Percentiles rank a stretch among this genome's conserved stretches.
phyloP scores from a whole-genome alignment of 2,329 filamentous ascomycete genomes.

The Hypoxylon rubiginosum region DNA sequence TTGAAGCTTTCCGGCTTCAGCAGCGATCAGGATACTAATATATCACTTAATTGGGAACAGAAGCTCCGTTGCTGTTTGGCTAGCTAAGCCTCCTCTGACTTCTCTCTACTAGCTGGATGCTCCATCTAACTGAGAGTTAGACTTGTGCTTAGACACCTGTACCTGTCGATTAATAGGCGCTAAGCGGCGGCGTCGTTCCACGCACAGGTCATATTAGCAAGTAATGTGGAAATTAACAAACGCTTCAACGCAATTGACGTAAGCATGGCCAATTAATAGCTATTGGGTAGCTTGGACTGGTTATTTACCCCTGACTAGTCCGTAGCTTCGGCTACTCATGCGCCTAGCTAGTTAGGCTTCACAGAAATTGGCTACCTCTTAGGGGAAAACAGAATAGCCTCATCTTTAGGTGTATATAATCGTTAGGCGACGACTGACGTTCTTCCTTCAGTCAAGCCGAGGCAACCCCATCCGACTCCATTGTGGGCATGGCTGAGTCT shows the following conservation, averaged over 20 bases:
- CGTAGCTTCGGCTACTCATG: constrained; percentile 16
- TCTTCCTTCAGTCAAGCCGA: constrained; percentile 7
- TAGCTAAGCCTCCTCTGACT: constrained; percentile 11
- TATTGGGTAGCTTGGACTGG: constrained; percentile 3
- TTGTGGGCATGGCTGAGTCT: no score
- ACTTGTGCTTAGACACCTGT: constrained; percentile 15
- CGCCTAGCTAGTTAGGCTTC: constrained; percentile 11
- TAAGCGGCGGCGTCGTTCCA: constrained; percentile 18
- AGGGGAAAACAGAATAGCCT: neutral
- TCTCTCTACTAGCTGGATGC: neutral
- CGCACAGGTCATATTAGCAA: constrained; percentile 15
- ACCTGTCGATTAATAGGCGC: constrained; percentile 10
- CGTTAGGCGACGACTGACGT: constrained; percentile 11
- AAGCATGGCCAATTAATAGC: constrained; percentile 12
- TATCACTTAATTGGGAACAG: neutral
- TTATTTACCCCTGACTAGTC: constrained; percentile 31
- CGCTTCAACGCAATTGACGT: constrained; percentile 13
- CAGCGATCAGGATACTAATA: neutral
- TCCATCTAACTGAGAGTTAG: constrained; percentile 20
- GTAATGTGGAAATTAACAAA: constrained; percentile 10
- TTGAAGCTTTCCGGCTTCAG: constrained; percentile 16
- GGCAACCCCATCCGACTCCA: neutral
- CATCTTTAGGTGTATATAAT: neutral
- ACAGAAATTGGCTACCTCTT: constrained; percentile 4
- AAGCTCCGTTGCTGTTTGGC: neutral